Percentiles rank a stretch among this genome's conserved stretches.
Evolutionary conservation across 495 filamentous ascomycete species (phyloP).

Genomic region (Emericellopsis terricola): DNA sequence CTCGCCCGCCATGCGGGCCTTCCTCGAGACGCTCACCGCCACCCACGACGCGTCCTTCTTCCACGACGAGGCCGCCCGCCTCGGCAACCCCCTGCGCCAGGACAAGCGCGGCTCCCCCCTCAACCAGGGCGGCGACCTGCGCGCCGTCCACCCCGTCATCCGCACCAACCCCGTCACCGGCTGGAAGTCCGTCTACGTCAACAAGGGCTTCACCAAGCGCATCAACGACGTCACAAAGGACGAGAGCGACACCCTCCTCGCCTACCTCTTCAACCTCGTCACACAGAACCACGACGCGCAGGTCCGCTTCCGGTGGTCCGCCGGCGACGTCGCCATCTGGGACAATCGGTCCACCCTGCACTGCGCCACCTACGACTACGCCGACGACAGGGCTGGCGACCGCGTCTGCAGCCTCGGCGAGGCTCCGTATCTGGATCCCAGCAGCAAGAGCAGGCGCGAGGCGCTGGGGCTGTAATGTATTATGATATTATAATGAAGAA

Average conservation of each 20-base stretch:
- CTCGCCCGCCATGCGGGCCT: conserved; percentile 41
- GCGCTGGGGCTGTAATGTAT: conserved; percentile 26
- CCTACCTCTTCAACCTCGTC: conserved; percentile 44
- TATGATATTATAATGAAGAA: no score
- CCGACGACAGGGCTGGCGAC: conserved; percentile 35
- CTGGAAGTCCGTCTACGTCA: conserved; percentile 54
- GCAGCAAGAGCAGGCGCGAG: conserved; percentile 40
- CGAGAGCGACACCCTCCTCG: conserved; percentile 43
- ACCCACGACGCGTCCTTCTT: conserved; percentile 46
- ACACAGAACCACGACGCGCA: conserved; percentile 69
- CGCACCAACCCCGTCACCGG: conserved; percentile 74
- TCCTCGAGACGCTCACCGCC: conserved; percentile 50
- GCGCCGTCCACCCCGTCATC: conserved; percentile 50
- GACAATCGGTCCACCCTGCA: conserved; percentile 60
- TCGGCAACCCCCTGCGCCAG: conserved; percentile 36
- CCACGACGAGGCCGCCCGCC: conserved; percentile 32
- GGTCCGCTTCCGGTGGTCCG: conserved; percentile 46
- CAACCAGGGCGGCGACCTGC: conserved; percentile 45
- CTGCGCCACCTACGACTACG: conserved; percentile 52
- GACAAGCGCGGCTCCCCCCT: conserved; percentile 44
- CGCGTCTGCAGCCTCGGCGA: conserved; percentile 51
- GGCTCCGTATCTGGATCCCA: conserved; percentile 47
- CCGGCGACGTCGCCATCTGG: conserved; percentile 58
- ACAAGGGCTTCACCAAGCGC: conserved; percentile 38
- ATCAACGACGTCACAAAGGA: conserved; percentile 51